Evolutionary conservation across 2,329 filamentous ascomycete species (phyloP), one percentile per base, ranked within the genome.

Genomic region (Pseudogymnoascus sp.): DNA sequence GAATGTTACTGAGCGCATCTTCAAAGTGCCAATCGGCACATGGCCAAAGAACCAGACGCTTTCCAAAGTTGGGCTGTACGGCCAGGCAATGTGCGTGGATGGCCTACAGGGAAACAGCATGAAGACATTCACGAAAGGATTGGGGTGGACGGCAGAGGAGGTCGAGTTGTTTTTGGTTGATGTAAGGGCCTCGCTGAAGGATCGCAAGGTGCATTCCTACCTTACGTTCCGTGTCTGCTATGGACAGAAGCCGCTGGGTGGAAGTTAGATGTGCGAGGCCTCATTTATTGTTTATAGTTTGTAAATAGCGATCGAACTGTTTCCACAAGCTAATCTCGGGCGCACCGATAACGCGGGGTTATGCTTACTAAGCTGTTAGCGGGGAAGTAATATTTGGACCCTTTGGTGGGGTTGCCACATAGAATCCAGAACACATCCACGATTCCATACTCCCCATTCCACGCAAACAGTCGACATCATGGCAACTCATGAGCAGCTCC

Each of bases 401-500:
- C n/a, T 55, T 55, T 55, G n/a, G 48, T 55, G 48, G 48, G 48
- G 48, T 55, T 55, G 48, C 48, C 27, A 55, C 48, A 21, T 33
- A 21, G 29, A 55, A 33, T 33, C 48, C 27, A 33, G 29, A 35
- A 55, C 29, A 12, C 29, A 12, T 33, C 48, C 15, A 33, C 29
- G 29, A 55, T 18, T 13, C 48, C 29, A 55, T 21, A 55, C 6
- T n/a, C 18, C 27, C 21, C 33, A 25, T 59, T 59, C 37, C 4
- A 42, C 18, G 25, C 33, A 42, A 37, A 27, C 58, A 59, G 25
- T 33, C 48, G 29, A 55, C 40, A 69, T 59, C 36, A 72, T 72
- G 70, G 68, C 70, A 1, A 72, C 70, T 25, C 69, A 71, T 66
- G 70, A 72, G 60, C 70, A 72, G 64, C 64, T 71, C 42, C 39